Evolutionary conservation across 495 filamentous ascomycete genomes (phyloP), one percentile per base, ranked within the genome.

Genomic region (Trichoderma erinaceum): DNA sequence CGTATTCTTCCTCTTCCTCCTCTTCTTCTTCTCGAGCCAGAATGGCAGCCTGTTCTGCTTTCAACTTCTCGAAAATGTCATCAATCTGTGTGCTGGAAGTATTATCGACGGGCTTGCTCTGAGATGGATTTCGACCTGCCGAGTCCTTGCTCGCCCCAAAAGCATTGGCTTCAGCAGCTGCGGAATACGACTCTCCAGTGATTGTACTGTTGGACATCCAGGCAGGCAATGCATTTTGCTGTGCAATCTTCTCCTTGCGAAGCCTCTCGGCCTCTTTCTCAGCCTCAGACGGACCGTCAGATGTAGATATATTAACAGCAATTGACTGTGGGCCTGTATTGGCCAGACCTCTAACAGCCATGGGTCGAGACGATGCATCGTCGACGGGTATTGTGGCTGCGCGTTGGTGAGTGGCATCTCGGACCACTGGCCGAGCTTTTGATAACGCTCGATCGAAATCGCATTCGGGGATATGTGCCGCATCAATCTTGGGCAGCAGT

Each of bases 191-290:
- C 69, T 79, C 71, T n/a, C 80, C 80, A 23, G 71, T 75, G 52
- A 99, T 91, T 2, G 94, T 97, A 61, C 88, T 92, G 63, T 91
- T 87, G 2, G 90, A 91, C 73, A 97, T 93, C 92, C 96, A 97
- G 13, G 88, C 82, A 0, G 95, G 95, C 46, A 99, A 79, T 5
- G 86, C 87, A 69, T 99, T 99, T 77, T 96, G 90, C 70, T 86
- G 83, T 63, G 90, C 89, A 69, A 94, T 75, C 64, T 86, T 85
- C 66, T 91, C 91, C 72, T 91, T 92, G 66, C 88, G 84, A 61
- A 84, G 85, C 44, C 85, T 83, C 71, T 91, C 91, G 58, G 89
- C 91, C 4, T 85, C 85, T 68, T 88, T 83, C 69, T 96, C 91
- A 5, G 85, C 88, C 41, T 92, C 91, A 48, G 83, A 89, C 67